Base-by-base conservation (phyloP, 306 rosid genomes). In the Prunus armeniaca region DNA sequence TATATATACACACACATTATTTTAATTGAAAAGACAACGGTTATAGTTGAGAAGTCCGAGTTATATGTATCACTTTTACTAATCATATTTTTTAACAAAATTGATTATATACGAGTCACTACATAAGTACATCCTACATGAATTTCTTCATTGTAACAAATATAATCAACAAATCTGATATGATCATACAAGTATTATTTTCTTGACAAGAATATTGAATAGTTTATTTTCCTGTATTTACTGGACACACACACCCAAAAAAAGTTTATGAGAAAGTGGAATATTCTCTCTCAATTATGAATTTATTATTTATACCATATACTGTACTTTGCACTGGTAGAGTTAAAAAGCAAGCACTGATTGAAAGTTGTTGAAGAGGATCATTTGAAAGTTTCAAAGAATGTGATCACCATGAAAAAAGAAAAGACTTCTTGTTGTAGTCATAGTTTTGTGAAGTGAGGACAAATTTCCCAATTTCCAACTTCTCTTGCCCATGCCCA, bases 201-300 rank as follows among this genome's bases (percentile, higher is more conserved):
- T 13, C 51, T 47, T 47, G 15, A 12, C 3, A 47, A 12, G 17
- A 47, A 9, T 47, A 13, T 32, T 47, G 2, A 6, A 34, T 1
- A 1, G 9, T 38, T 38, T 38, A 6, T 6, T 7, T 38, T 1
- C 7, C 43, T 7, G 43, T 38, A 38, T 38, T 38, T 6, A 1
- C 43, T 38, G 9, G 43, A 6, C 43, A 38, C 43, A 34, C 43
- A 38, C 9, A 38, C 43, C 41, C 38, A 28, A 66, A 66, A 5
- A 57, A 9, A 3, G 2, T 45, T 47, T 5, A 4, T 24, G 1
- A 20, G 34, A 57, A 12, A 27, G 69, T 60, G 18, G 69, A 74
- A 74, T 74, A 46, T 74, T 62, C 25, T 13, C 73, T 24, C 22
- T 50, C 61, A 25, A 25, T 69, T 69, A 27, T 69, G 17, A 47